A percentile compares a stretch with the other conserved stretches of the same genome.
phyloP scores from a whole-genome alignment of 345 rosid genomes.

The Firmiana major region DNA sequence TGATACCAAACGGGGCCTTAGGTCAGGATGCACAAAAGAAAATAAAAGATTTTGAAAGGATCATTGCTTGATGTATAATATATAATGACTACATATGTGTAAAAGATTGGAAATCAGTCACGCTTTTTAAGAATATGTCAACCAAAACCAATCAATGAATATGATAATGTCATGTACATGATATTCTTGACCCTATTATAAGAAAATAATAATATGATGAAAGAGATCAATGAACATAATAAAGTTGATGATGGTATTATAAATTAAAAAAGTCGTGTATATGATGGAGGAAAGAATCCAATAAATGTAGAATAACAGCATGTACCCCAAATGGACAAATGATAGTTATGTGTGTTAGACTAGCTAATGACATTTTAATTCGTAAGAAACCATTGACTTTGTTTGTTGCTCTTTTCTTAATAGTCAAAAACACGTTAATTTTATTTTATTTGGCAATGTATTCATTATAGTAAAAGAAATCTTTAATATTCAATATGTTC shows the following conservation, averaged over 20 bases:
- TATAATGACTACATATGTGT: not conserved
- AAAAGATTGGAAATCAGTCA: not conserved
- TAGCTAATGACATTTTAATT: not conserved
- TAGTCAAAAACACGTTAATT: not conserved
- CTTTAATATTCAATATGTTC: not conserved
- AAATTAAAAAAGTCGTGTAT: no score
- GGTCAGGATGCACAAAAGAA: no score
- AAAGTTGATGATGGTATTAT: no score
- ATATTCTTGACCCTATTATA: no score
- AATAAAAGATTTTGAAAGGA: not conserved
- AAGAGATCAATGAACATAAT: no score
- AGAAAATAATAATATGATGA: no score
- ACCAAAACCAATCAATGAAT: not conserved
- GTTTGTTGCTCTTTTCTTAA: not conserved
- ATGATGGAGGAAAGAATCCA: conserved; percentile 1
- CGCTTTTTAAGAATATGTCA: not conserved
- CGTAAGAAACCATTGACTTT: not conserved
- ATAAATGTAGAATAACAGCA: not conserved
- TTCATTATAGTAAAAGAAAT: not conserved
- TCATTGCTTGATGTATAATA: not conserved
- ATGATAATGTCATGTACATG: not conserved
- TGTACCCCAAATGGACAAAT: not conserved
- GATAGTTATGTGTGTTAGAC: not conserved
- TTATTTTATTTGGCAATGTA: not conserved
- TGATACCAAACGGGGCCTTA: no score